phyloP scores from a whole-genome alignment of 164 flowering plant genomes.

The Stephania japonica region DNA sequence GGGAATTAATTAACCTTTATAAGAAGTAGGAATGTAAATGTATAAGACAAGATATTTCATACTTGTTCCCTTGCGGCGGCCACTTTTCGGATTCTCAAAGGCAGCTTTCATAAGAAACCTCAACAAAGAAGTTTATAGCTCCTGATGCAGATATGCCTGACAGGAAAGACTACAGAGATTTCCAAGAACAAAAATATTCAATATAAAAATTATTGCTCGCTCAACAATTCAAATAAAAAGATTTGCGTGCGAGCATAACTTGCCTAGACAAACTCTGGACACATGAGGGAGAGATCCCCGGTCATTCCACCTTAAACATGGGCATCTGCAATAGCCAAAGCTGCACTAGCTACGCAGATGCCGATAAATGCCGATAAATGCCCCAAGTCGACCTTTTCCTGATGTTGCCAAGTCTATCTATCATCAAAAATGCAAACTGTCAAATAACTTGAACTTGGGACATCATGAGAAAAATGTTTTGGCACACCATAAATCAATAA shows the following conservation, averaged over 20 bases:
- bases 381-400: slow-evolving; percentile 73
- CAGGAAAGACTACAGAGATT: slow-evolving; percentile 56
- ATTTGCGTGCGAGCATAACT: background rate
- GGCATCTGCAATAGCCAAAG: slow-evolving; percentile 76
- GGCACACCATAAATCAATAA: background rate
- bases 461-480: background rate
- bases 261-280: slow-evolving; percentile 60
- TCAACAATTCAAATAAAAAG: background rate
- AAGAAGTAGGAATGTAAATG: no score
- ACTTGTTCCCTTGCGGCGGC: slow-evolving; percentile 74
- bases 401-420: slow-evolving; percentile 69
- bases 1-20: no score
- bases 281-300: slow-evolving; percentile 75
- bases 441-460: background rate
- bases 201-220: background rate
- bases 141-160: slow-evolving; percentile 92
- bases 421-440: background rate
- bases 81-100: slow-evolving; percentile 47
- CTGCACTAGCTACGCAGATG: slow-evolving; percentile 41
- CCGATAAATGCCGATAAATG: slow-evolving; percentile 52
- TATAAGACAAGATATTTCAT: no score
- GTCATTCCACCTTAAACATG: slow-evolving; percentile 77
- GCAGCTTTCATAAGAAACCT: slow-evolving; percentile 68
- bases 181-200: slow-evolving; percentile 4
- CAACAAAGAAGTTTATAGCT: slow-evolving; percentile 60